Conservation (phyloP, 1,284 basidiomycete genomes). For the Ustilago trichophora region DNA sequence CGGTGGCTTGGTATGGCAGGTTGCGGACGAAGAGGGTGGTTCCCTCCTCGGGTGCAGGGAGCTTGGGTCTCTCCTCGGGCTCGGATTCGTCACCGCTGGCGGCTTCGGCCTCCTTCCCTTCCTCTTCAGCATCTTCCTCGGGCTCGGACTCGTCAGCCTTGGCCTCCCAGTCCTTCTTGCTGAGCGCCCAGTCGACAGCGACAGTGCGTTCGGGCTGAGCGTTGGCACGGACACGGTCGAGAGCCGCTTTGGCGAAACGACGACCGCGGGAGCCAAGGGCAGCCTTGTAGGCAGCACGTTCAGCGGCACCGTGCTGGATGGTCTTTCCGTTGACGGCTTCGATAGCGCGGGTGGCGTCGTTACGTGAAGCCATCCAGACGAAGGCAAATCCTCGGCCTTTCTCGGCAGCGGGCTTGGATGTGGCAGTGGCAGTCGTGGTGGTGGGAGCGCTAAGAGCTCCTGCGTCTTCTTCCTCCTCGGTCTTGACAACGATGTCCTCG, state of each 20-base stretch:
- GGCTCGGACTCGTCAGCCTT: slow-evolving; percentile 69
- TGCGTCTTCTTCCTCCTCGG: slow-evolving; percentile 32
- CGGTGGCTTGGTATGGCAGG: slow-evolving; percentile 81
- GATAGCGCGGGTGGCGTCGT: slow-evolving; percentile 85
- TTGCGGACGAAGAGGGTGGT: slow-evolving; percentile 95
- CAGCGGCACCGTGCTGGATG: slow-evolving; percentile 74
- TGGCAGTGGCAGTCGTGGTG: slow-evolving; percentile 24
- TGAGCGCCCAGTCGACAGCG: slow-evolving; percentile 95
- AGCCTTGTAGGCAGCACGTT: slow-evolving; percentile 74
- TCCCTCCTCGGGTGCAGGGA: slow-evolving; percentile 69
- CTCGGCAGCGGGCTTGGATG: slow-evolving; percentile 72
- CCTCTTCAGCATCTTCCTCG: slow-evolving; percentile 67
- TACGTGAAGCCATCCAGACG: slow-evolving; percentile 88
- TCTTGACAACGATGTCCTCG: slow-evolving; percentile 69
- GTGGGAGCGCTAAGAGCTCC: neutral
- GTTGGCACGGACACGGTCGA: slow-evolving; percentile 41
- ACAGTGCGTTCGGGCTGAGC: slow-evolving; percentile 74
- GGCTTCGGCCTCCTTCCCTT: slow-evolving; percentile 57
- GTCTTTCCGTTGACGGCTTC: slow-evolving; percentile 84
- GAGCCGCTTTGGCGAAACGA: slow-evolving; percentile 72
- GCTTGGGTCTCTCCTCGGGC: slow-evolving; percentile 51
- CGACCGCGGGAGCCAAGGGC: slow-evolving; percentile 73
- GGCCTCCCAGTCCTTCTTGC: slow-evolving; percentile 90
- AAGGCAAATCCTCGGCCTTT: slow-evolving; percentile 89
- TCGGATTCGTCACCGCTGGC: slow-evolving; percentile 58